phyloP scores from a whole-genome alignment of 805 yeast species.

The Saturnispora silvae region DNA sequence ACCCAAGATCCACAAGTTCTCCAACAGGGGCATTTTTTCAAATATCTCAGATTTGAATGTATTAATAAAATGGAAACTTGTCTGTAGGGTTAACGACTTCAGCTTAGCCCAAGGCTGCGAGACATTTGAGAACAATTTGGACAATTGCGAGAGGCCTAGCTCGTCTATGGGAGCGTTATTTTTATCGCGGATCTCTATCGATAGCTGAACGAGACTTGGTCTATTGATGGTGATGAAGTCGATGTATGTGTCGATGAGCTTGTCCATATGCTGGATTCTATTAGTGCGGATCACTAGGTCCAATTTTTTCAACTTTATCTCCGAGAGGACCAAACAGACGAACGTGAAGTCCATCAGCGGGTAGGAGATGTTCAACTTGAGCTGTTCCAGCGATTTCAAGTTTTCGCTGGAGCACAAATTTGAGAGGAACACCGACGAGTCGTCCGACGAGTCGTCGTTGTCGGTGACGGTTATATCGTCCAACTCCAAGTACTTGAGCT shows the following conservation, averaged over 20 bases:
- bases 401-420: not conserved
- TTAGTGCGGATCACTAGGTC: conserved; percentile 18
- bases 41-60: conserved; percentile 23
- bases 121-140: not conserved
- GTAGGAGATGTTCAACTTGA: conserved; percentile 19
- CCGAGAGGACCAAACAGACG: conserved; percentile 10
- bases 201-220: conserved; percentile 15
- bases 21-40: conserved; percentile 20
- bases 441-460: no score
- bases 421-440: no score
- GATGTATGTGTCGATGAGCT: conserved; percentile 15
- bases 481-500: no score
- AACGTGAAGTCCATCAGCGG: conserved; percentile 14
- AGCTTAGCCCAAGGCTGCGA: conserved; percentile 15
- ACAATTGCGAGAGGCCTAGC: not conserved
- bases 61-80: conserved; percentile 24
- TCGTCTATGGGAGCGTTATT: not conserved
- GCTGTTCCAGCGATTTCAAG: conserved; percentile 2
- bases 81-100: conserved; percentile 31
- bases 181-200: conserved; percentile 14
- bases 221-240: conserved; percentile 9
- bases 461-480: no score
- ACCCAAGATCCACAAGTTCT: conserved; percentile 36
- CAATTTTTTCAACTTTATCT: conserved; percentile 17
- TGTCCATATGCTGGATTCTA: conserved; percentile 13